These are phyloP conservation scores for Pseudogymnoascus sp. DNA, from an alignment of 2,329 filamentous ascomycete genomes.

Conservation along the genomic window DNA sequence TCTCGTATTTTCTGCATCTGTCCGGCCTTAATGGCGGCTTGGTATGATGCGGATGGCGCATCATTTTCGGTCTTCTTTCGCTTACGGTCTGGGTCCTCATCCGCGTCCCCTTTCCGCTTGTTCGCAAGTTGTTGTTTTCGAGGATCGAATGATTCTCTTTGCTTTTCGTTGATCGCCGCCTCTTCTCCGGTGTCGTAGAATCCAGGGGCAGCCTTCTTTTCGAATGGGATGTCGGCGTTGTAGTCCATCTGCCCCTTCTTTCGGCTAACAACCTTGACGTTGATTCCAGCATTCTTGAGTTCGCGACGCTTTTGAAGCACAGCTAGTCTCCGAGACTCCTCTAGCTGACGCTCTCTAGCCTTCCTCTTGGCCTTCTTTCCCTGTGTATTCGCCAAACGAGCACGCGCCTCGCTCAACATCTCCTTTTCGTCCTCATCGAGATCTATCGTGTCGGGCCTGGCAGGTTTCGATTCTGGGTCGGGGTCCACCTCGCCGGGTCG, in stretches of 20 bases:
- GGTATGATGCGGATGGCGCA: slow-evolving; percentile 65
- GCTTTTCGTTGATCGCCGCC: slow-evolving; percentile 67
- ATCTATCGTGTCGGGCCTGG: slow-evolving; percentile 91
- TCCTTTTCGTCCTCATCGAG: slow-evolving; percentile 99
- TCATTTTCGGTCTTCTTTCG: slow-evolving; percentile 83
- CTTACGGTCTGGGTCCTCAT: slow-evolving; percentile 74
- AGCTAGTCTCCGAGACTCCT: slow-evolving; percentile 84
- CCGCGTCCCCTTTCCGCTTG: slow-evolving; percentile 86
- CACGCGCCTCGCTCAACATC: slow-evolving; percentile 96
- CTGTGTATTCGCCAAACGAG: slow-evolving; percentile 92
- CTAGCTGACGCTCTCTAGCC: slow-evolving; percentile 87
- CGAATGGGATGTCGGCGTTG: slow-evolving; percentile 97
- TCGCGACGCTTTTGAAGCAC: slow-evolving; percentile 91
- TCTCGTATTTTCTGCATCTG: slow-evolving; percentile 92
- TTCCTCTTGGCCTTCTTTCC: slow-evolving; percentile 99
- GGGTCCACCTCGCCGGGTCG: slow-evolving; percentile 91
- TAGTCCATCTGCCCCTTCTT: slow-evolving; percentile 99
- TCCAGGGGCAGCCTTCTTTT: slow-evolving; percentile 78
- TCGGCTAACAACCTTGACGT: slow-evolving; percentile 84
- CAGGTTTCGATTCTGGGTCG: slow-evolving; percentile 95
- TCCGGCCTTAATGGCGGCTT: slow-evolving; percentile 84
- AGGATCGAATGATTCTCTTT: slow-evolving; percentile 81
- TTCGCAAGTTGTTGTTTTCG: slow-evolving; percentile 82
- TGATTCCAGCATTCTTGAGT: slow-evolving; percentile 95
- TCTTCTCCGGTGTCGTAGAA: slow-evolving; percentile 94